Conservation (phyloP, 2,329 filamentous ascomycete species). For the Nemania bipapillata region DNA sequence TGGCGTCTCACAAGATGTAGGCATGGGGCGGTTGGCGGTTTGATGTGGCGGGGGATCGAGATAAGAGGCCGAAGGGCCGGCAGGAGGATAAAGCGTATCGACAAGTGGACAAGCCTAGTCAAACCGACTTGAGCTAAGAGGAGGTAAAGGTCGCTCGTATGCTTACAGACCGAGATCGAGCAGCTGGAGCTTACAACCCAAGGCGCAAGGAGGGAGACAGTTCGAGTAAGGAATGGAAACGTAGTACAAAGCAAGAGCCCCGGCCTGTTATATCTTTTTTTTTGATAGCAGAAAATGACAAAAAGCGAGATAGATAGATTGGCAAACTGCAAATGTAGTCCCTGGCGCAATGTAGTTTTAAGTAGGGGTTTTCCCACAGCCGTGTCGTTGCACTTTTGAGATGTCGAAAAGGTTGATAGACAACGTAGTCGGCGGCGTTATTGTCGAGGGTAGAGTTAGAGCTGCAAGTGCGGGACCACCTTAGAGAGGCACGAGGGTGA, state of each 20-base stretch:
- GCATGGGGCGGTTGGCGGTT: slow-evolving; percentile 29
- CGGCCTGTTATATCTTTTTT: neutral
- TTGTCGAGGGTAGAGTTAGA: slow-evolving; percentile 1
- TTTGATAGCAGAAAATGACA: neutral
- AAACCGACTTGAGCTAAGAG: neutral
- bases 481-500: slow-evolving; percentile 7
- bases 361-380: neutral
- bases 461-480: slow-evolving; percentile 14
- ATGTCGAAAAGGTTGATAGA: slow-evolving; percentile 1
- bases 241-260: slow-evolving; percentile 9
- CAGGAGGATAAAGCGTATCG: neutral
- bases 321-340: neutral
- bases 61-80: slow-evolving; percentile 6
- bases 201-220: neutral
- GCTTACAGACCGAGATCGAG: neutral
- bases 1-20: slow-evolving; percentile 44
- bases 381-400: slow-evolving; percentile 14
- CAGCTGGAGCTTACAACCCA: neutral
- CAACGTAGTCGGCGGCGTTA: neutral
- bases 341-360: neutral
- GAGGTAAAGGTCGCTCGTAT: neutral
- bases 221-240: slow-evolving; percentile 8
- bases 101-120: neutral
- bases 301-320: slow-evolving; percentile 5
- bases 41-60: slow-evolving; percentile 17